phyloP scores from a whole-genome alignment of 192 early-diverging fungal genomes.

The Entophlyctis luteolus region DNA sequence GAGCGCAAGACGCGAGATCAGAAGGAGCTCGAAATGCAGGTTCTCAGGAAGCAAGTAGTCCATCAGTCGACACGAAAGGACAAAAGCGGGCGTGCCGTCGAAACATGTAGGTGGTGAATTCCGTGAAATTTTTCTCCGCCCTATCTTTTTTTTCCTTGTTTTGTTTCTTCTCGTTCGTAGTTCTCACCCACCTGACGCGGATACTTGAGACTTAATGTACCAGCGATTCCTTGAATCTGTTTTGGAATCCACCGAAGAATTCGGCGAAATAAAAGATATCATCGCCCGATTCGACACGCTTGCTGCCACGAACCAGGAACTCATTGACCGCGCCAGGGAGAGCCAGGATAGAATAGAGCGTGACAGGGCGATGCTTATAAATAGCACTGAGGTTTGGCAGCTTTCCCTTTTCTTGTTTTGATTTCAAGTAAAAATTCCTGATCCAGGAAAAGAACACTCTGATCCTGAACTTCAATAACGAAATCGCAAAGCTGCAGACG shows the following conservation, averaged over 20 bases:
- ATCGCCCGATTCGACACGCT: slow-evolving; percentile 60
- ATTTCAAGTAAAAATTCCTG: not conserved
- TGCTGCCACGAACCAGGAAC: slow-evolving; percentile 57
- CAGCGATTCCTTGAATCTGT: slow-evolving; percentile 56
- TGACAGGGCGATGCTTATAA: slow-evolving; percentile 45
- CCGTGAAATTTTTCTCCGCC: not conserved
- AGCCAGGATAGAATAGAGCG: slow-evolving; percentile 56
- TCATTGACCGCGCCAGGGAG: slow-evolving; percentile 53
- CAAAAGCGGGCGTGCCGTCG: slow-evolving; percentile 32
- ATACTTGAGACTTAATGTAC: slow-evolving; percentile 45
- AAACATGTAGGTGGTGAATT: slow-evolving; percentile 41
- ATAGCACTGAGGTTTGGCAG: slow-evolving; percentile 39
- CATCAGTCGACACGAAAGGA: slow-evolving; percentile 11
- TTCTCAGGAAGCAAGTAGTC: slow-evolving; percentile 29
- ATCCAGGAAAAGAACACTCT: slow-evolving; percentile 56
- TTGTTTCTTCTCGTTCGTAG: not conserved
- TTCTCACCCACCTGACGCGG: not conserved
- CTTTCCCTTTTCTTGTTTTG: not conserved
- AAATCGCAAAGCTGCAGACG: slow-evolving; percentile 59
- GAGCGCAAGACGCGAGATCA: slow-evolving; percentile 54
- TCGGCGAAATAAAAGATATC: slow-evolving; percentile 60
- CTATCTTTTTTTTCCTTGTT: not conserved
- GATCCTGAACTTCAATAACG: slow-evolving; percentile 62
- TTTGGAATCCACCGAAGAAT: slow-evolving; percentile 55
- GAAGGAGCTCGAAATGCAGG: slow-evolving; percentile 51